Base-by-base conservation (phyloP, 2,329 filamentous ascomycete genomes). In the Tolypocladium nubicola region DNA sequence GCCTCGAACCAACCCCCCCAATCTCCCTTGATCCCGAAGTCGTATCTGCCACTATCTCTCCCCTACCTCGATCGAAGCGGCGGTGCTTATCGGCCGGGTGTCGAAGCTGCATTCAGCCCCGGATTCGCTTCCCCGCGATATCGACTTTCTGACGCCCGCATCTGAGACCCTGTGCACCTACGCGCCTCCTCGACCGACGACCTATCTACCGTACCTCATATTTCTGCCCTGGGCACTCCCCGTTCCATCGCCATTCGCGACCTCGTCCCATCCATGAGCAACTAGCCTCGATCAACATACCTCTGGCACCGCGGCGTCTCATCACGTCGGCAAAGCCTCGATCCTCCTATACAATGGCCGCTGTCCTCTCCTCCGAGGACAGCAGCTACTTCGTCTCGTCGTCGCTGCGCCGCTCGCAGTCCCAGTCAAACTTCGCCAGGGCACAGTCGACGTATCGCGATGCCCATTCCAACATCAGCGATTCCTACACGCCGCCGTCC, bases 321-420 rank as follows among this genome's bases (percentile, higher is more conserved):
- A 7, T 41, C 50, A 52, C 49, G 43, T 56, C 58, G 38, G 52
- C 57, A 38, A 39, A 30, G 52, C 45, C 41, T 47, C 30, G 11
- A 33, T 55, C 41, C 30, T 10, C 59, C 50, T 57, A 53, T 65
- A 70, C 62, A 59, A 84, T 84, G 81, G 80, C 81, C 43, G 78
- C 81, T 62, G 80, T 82, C 63, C 71, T 84, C 59, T 67, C 76
- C 49, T 78, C 80, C 19, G 82, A 85, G 64, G 82, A 86, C 65
- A 78, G 73, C 61, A 74, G 73, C 63, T 80, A 80, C 67, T 86
- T 85, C 69, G 75, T 76, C 50, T 71, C 80, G 19, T 75, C 79
- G 53, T 69, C 76, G 30, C 68, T 86, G 63, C 79, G 78, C 61
- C 79, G 83, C 59, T 85, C 83, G 14, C 80, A 84, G 61, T 86